Conservation (phyloP, 352 stramenopile genomes). For the Phytophthora fragariae region DNA sequence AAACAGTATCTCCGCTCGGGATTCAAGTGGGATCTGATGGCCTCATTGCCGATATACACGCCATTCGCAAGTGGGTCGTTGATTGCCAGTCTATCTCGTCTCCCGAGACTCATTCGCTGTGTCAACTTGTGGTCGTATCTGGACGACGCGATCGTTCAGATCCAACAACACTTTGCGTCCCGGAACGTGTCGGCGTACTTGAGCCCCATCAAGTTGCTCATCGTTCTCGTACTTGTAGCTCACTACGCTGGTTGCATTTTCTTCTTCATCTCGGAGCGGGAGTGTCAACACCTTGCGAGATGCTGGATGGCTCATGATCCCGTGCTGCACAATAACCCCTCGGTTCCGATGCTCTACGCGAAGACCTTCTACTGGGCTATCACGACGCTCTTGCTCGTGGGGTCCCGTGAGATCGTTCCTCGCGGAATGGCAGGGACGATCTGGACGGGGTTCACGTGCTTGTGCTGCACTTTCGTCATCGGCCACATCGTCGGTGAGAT, state of each 20-base stretch:
- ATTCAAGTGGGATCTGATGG: conserved; percentile 48
- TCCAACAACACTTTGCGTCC: conserved; percentile 32
- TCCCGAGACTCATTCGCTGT: conserved; percentile 55
- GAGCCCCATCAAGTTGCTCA: conserved; percentile 58
- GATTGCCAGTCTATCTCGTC: conserved; percentile 47
- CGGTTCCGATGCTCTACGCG: conserved; percentile 55
- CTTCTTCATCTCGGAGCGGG: conserved; percentile 65
- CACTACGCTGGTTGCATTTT: conserved; percentile 71
- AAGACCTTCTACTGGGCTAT: conserved; percentile 76
- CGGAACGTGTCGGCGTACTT: conserved; percentile 63
- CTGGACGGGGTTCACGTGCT: conserved; percentile 59
- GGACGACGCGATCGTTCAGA: conserved; percentile 57
- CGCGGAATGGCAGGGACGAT: conserved; percentile 56
- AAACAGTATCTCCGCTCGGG: conserved; percentile 45
- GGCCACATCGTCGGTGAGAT: conserved; percentile 77
- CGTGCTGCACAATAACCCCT: conserved; percentile 64
- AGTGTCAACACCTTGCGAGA: conserved; percentile 51
- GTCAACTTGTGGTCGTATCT: conserved; percentile 42
- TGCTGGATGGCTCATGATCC: conserved; percentile 70
- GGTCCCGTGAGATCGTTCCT: conserved; percentile 68
- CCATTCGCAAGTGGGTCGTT: conserved; percentile 50
- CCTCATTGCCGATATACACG: conserved; percentile 60
- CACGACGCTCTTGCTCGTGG: conserved; percentile 66
- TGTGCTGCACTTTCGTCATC: conserved; percentile 76
- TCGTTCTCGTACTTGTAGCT: conserved; percentile 64